These are phyloP conservation scores for Mixia osmundae DNA, from an alignment of 1,284 basidiomycete species.

Conservation along the genomic window DNA sequence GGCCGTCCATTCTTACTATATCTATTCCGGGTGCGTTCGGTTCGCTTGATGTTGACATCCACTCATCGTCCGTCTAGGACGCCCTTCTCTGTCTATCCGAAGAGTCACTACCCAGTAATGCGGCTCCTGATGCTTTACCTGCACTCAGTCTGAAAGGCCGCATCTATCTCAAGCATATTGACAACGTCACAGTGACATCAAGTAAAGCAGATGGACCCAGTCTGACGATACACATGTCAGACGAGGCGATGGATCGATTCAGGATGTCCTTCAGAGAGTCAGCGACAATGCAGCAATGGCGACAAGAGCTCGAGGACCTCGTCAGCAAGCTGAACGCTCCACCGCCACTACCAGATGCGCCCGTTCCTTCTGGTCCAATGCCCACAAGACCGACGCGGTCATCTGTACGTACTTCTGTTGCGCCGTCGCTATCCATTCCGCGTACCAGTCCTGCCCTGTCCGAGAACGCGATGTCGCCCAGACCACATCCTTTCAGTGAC, in stretches of 20 bases:
- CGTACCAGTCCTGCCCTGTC: too few relatives aligned
- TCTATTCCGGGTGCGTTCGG: neutral
- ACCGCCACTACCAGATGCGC: neutral
- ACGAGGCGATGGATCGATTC: conserved; percentile 74
- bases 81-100: conserved; percentile 91
- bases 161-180: conserved; percentile 82
- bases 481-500: neutral
- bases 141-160: conserved; percentile 66
- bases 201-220: conserved; percentile 41
- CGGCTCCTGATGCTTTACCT: conserved; percentile 40
- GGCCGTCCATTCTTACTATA: conserved; percentile 22
- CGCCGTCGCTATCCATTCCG: too few relatives aligned
- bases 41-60: neutral
- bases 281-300: conserved; percentile 72
- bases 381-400: too few relatives aligned
- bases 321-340: conserved; percentile 23
- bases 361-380: neutral
- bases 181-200: conserved; percentile 52
- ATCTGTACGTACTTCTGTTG: too few relatives aligned
- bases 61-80: conserved; percentile 51
- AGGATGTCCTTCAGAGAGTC: conserved; percentile 80
- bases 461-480: conserved; percentile 4
- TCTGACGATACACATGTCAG: conserved; percentile 34
- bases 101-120: conserved; percentile 61
- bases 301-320: conserved; percentile 45